These are phyloP conservation scores for Amyloporia xantha DNA, from an alignment of 768 basidiomycete genomes.

Conservation along the genomic window DNA sequence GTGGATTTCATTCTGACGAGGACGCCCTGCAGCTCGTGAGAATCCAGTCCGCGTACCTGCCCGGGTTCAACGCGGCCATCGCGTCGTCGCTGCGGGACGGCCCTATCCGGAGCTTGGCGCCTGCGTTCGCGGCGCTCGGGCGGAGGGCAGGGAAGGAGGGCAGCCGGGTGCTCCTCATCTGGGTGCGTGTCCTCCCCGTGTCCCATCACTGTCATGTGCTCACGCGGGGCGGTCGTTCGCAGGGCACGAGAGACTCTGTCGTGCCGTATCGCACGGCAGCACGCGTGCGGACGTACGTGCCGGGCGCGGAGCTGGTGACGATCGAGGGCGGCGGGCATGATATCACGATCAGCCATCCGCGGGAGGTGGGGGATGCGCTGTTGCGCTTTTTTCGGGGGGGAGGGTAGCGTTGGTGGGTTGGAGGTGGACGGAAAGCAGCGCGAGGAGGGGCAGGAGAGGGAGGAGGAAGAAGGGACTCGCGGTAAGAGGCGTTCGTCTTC, in stretches of 20 bases:
- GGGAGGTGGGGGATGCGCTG: slow-evolving; percentile 17
- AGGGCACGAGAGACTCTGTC: slow-evolving; percentile 55
- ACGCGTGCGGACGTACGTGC: slow-evolving; percentile 40
- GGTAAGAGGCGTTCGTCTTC: no score
- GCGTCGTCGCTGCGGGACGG: slow-evolving; percentile 43
- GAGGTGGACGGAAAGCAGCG: no score
- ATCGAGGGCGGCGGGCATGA: slow-evolving; percentile 50
- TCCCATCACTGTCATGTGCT: no score
- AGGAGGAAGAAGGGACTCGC: no score
- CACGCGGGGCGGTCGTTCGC: slow-evolving; percentile 1
- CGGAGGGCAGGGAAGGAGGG: slow-evolving; percentile 25
- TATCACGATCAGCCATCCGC: slow-evolving; percentile 17
- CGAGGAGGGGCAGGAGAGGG: no score
- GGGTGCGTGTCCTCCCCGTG: background rate
- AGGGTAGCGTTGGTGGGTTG: no score
- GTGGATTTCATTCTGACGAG: background rate
- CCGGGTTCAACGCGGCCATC: slow-evolving; percentile 69
- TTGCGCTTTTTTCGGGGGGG: slow-evolving; percentile 15
- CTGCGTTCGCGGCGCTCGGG: slow-evolving; percentile 30
- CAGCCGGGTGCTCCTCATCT: slow-evolving; percentile 10
- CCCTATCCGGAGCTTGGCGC: slow-evolving; percentile 18
- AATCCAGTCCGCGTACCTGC: slow-evolving; percentile 71
- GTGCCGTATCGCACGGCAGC: slow-evolving; percentile 47
- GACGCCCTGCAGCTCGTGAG: slow-evolving; percentile 44
- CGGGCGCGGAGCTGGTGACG: slow-evolving; percentile 38